These are phyloP conservation scores for Boletales sp. DNA, from an alignment of 768 basidiomycete genomes.

Conservation along the genomic window DNA sequence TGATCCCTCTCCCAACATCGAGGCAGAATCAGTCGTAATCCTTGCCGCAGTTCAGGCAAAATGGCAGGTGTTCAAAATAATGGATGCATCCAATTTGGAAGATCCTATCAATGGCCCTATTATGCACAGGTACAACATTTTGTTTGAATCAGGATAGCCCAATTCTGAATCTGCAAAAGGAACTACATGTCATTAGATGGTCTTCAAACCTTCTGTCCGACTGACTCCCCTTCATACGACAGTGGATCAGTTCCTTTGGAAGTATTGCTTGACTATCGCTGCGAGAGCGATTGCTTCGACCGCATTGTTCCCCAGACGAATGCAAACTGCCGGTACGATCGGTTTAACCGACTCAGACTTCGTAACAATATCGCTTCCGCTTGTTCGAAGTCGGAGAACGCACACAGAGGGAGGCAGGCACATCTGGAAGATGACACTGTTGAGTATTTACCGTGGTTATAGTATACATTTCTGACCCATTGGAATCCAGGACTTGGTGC, in stretches of 20 bases:
- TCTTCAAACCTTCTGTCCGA: slow-evolving; percentile 85
- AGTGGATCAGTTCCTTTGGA: slow-evolving; percentile 80
- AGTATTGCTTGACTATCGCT: slow-evolving; percentile 79
- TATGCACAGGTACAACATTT: slow-evolving; percentile 64
- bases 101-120: slow-evolving; percentile 85
- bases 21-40: slow-evolving; percentile 58
- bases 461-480: slow-evolving; percentile 8
- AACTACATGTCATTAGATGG: slow-evolving; percentile 76
- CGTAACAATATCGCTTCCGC: slow-evolving; percentile 64
- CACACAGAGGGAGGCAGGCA: slow-evolving; percentile 22
- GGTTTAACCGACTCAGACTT: slow-evolving; percentile 87
- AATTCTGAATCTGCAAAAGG: slow-evolving; percentile 36
- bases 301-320: slow-evolving; percentile 88
- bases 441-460: slow-evolving; percentile 18
- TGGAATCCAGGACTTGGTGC: slow-evolving; percentile 65
- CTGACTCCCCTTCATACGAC: slow-evolving; percentile 35
- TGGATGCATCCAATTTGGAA: slow-evolving; percentile 73
- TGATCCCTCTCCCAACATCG: slow-evolving; percentile 30
- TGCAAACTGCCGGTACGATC: slow-evolving; percentile 84
- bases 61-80: slow-evolving; percentile 72
- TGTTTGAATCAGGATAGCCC: background rate
- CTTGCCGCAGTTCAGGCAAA: slow-evolving; percentile 78
- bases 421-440: slow-evolving; percentile 69
- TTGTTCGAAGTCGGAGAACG: slow-evolving; percentile 37
- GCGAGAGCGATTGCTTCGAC: slow-evolving; percentile 80